A percentile compares a stretch with the other conserved stretches of the same genome.
Conservation (phyloP, 306 rosid species). For the Acacia melanoxylon region DNA sequence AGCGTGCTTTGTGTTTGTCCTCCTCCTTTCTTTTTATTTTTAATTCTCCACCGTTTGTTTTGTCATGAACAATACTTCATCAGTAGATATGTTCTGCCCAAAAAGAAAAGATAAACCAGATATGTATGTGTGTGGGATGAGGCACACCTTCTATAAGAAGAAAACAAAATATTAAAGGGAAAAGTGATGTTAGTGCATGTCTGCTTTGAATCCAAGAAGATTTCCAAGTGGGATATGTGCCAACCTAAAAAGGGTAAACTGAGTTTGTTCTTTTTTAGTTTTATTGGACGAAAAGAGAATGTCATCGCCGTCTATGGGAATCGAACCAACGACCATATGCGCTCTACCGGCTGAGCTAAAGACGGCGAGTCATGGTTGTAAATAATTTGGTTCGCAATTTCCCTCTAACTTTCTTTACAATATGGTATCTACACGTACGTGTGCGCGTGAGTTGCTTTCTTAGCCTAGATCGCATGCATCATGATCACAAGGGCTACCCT, state of each 20-base stretch:
- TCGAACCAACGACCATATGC: conserved; percentile 8
- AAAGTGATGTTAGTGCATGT: neutral
- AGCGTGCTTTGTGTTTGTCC: neutral
- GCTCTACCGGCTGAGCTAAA: conserved; percentile 1
- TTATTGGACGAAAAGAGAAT: neutral
- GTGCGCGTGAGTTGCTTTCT: no score
- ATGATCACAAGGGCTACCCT: no score
- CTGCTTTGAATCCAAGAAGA: neutral
- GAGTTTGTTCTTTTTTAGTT: neutral
- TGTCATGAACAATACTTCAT: neutral
- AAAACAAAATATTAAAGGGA: neutral
- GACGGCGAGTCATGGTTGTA: neutral
- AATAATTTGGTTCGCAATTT: no score
- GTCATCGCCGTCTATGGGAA: neutral
- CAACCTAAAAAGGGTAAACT: neutral
- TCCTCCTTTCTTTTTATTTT: neutral
- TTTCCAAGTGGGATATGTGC: neutral
- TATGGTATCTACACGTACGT: no score
- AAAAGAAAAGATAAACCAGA: neutral
- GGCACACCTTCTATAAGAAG: neutral
- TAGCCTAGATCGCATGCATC: no score
- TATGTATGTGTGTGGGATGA: neutral
- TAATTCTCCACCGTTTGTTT: neutral
- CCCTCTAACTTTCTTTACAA: no score
- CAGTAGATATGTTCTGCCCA: neutral